These are phyloP conservation scores for Pinus taeda DNA, from an alignment of 75 land plant genomes.

Conservation along the genomic window DNA sequence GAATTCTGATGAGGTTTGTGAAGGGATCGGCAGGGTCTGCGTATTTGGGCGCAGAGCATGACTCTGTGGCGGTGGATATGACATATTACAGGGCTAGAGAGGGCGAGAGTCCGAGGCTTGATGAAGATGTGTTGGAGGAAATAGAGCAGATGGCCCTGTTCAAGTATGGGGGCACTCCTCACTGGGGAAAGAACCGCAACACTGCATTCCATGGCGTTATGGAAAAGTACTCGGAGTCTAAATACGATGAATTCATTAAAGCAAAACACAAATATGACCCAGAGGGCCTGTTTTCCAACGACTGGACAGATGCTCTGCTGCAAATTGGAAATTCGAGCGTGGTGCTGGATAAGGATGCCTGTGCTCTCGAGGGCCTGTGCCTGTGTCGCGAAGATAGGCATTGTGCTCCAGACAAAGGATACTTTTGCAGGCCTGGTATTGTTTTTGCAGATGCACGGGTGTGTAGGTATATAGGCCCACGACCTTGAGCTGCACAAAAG, in stretches of 20 bases:
- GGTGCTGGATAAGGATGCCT: conserved; percentile 2
- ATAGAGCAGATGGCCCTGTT: conserved; percentile 31
- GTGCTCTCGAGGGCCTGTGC: conserved; percentile 31
- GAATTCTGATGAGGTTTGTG: conserved; percentile 62
- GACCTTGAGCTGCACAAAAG: too few species aligned
- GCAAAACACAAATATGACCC: conserved; percentile 10
- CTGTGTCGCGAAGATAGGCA: conserved; percentile 22
- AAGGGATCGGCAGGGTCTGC: conserved; percentile 34
- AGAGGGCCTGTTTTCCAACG: conserved; percentile 11
- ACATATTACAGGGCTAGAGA: conserved; percentile 57
- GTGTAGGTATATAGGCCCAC: conserved; percentile 15
- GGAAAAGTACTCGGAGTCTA: conserved; percentile 8
- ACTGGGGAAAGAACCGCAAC: conserved; percentile 40
- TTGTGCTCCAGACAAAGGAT: conserved; percentile 23
- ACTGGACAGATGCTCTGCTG: conserved; percentile 20
- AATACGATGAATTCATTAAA: background rate
- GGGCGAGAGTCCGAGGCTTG: conserved; percentile 21
- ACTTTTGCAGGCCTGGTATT: conserved; percentile 22
- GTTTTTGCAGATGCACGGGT: conserved; percentile 20
- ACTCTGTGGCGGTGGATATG: conserved; percentile 57
- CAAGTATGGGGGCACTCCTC: conserved; percentile 24
- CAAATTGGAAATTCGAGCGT: background rate
- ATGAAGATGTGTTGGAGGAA: conserved; percentile 27
- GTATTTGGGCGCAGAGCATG: conserved; percentile 60
- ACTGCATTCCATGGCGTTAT: conserved; percentile 14